phyloP scores from a whole-genome alignment of 768 basidiomycete species.

The Paxillus involutus region DNA sequence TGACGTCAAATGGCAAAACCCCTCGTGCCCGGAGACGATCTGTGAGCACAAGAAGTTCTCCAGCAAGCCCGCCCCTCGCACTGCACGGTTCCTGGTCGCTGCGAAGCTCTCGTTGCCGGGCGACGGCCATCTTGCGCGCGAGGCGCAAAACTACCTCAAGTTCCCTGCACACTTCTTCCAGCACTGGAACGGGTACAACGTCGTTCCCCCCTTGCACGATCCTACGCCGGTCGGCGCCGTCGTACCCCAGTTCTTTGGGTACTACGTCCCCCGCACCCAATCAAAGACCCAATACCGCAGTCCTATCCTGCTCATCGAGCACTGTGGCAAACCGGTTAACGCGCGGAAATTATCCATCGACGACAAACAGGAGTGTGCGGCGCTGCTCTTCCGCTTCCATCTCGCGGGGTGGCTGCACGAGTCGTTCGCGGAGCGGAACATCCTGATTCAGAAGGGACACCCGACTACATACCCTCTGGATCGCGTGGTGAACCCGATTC shows the following conservation, averaged over 20 bases:
- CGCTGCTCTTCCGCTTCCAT: conserved; percentile 41
- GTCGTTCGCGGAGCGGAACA: conserved; percentile 44
- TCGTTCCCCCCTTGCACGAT: conserved; percentile 31
- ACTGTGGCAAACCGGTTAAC: conserved; percentile 40
- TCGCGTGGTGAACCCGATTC: not conserved
- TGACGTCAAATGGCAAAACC: conserved; percentile 19
- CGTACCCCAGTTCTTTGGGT: conserved; percentile 65
- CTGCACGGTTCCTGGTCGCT: conserved; percentile 37
- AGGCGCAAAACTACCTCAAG: conserved; percentile 25
- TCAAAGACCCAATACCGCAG: conserved; percentile 16
- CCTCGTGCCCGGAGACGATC: conserved; percentile 8
- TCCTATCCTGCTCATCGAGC: conserved; percentile 29
- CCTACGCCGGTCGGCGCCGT: conserved; percentile 51
- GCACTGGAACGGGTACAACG: conserved; percentile 26
- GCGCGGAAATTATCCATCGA: conserved; percentile 30
- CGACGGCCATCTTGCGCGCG: conserved; percentile 35
- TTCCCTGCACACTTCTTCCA: conserved; percentile 30
- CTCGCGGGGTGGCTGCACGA: conserved; percentile 35
- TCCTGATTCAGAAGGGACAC: conserved; percentile 43
- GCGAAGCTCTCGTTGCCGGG: conserved; percentile 41
- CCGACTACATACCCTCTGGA: conserved; percentile 25
- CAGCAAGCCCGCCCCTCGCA: conserved; percentile 18
- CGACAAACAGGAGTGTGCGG: conserved; percentile 37
- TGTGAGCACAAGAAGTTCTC: conserved; percentile 8
- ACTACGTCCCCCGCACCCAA: conserved; percentile 37